Base-by-base conservation (phyloP, 192 early-diverging fungal genomes). In the Gryganskiella cystojenkinii region DNA sequence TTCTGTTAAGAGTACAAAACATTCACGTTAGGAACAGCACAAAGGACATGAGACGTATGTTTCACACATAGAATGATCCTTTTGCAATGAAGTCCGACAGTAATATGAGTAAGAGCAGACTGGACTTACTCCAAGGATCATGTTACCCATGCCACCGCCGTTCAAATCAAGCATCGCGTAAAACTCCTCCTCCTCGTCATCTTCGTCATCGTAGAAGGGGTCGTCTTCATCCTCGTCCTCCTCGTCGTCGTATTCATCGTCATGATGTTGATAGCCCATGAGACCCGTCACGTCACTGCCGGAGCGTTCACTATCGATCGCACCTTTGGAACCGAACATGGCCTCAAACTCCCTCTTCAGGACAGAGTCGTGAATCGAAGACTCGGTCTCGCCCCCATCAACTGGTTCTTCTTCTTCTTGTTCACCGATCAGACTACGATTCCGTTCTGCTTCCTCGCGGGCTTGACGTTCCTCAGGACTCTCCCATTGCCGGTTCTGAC, bases 161-260 rank as follows among this genome's bases (percentile, higher is more conserved):
- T 78, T 78, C 44, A 78, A 20, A 22, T 78, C 73, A 15, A 64
- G 44, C 73, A 78, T 68, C 25, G 66, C 73, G 49, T 78, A 78
- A n/a, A 59, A 67, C 28, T 68, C 60, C 19, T 78, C 73, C 37
- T 78, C 73, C 35, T 75, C 40, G 1, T 73, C 71, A 10, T 70
- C 56, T 2, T 65, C 71, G 3, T 64, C 73, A 17, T 50, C 58
- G 45, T 13, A 45, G 43, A 67, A 67, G 42, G 33, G 35, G 2
- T 71, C 69, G 8, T 65, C 70, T 8, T 62, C 71, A 1, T 66
- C 71, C 14, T 74, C 63, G 3, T 49, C 66, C n/a, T 70, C 67
- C 2, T 55, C 59, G 28, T 63, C 34, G 13, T 56, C 45, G 49
- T 68, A 60, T 3, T 68, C 51, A 42, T 76, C 73, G 3, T 45